Percentiles rank a stretch among this genome's conserved stretches.
Evolutionary conservation across 1,284 basidiomycete species (phyloP).

Genomic region (Moesziomyces sp.): DNA sequence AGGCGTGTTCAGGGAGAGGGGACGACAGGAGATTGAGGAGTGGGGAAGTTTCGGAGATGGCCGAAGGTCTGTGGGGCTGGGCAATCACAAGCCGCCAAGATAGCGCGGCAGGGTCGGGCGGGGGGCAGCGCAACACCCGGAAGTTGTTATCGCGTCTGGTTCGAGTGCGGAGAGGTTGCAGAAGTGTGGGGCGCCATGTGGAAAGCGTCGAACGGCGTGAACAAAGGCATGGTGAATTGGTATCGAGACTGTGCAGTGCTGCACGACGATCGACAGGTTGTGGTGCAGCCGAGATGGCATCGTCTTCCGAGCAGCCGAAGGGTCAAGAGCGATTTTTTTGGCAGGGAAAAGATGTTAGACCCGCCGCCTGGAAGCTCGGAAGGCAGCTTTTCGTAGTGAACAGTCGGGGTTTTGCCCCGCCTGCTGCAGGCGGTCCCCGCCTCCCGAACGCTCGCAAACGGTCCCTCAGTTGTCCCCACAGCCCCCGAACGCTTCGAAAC

Average conservation of each 20-base stretch:
- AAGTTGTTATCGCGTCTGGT: constrained; percentile 4
- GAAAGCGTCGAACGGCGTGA: constrained; percentile 2
- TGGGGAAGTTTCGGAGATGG: constrained; percentile 40
- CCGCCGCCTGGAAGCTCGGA: constrained; percentile 22
- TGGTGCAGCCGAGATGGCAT: constrained; percentile 9
- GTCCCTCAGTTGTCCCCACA: neutral
- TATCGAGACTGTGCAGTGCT: neutral
- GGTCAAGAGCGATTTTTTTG: constrained; percentile 10
- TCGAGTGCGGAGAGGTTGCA: constrained; percentile 1
- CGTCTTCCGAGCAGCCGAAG: constrained; percentile 35
- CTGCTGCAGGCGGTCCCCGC: constrained; percentile 1
- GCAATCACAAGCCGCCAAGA: constrained; percentile 35
- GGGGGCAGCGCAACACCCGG: constrained; percentile 21
- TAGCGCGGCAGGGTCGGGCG: constrained; percentile 9
- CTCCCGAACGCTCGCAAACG: neutral
- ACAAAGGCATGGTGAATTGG: constrained; percentile 3
- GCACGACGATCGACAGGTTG: constrained; percentile 1
- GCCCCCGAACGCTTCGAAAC: no score
- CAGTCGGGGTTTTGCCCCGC: constrained; percentile 9
- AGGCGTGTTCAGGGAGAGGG: neutral
- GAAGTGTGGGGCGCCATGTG: constrained; percentile 46
- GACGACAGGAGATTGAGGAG: neutral
- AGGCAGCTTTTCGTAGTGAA: neutral
- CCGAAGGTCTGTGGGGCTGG: constrained; percentile 37
- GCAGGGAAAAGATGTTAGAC: constrained; percentile 19